phyloP scores from a whole-genome alignment of 495 filamentous ascomycete genomes.

The Amphirosellinia nigrospora region DNA sequence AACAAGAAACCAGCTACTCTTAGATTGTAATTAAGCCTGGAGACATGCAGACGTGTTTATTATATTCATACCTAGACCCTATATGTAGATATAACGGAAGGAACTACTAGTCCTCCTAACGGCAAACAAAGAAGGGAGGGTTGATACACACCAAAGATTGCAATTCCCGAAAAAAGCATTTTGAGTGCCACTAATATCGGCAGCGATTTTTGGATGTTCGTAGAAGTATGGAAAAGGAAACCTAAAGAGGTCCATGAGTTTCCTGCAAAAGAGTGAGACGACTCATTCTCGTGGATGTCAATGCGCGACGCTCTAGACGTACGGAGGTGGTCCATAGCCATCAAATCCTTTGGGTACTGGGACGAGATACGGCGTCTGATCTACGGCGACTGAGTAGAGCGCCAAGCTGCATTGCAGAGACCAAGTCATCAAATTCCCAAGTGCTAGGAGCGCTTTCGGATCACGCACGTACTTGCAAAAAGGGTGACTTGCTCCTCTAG shows the following conservation, averaged over 20 bases:
- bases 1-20: background rate
- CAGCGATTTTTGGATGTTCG: background rate
- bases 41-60: background rate
- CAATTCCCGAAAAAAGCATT: conserved; percentile 26
- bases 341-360: background rate
- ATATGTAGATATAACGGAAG: background rate
- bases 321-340: background rate
- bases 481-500: conserved; percentile 1
- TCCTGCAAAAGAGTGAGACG: conserved; percentile 34
- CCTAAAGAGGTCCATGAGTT: conserved; percentile 7
- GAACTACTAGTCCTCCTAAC: background rate
- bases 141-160: conserved; percentile 42
- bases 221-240: conserved; percentile 17
- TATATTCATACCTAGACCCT: conserved; percentile 7
- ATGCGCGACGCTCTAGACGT: conserved; percentile 25
- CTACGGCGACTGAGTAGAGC: background rate
- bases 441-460: conserved; percentile 28
- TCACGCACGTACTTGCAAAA: conserved; percentile 40
- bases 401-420: conserved; percentile 14
- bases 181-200: background rate
- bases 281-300: conserved; percentile 23
- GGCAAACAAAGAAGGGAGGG: conserved; percentile 25
- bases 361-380: conserved; percentile 9
- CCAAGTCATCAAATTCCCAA: conserved; percentile 37
- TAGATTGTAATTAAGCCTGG: background rate